Evolutionary conservation across 208 protist species (phyloP).

Genomic region (Trypanosoma cruzi): DNA sequence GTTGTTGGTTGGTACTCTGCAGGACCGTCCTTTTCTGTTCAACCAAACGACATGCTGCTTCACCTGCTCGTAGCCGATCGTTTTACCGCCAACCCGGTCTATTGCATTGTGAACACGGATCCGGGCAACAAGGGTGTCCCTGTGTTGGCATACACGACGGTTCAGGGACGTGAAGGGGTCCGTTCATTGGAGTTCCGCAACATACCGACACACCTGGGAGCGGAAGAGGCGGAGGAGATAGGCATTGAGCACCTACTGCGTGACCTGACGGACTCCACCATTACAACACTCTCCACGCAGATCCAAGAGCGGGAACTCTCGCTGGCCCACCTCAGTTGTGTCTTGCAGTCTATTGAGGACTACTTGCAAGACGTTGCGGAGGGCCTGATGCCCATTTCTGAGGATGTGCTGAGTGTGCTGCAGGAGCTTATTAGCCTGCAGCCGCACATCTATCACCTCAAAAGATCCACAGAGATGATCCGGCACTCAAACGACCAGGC

Average conservation of each 20-base stretch:
- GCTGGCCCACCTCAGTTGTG: constrained; percentile 90
- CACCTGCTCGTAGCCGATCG: constrained; percentile 95
- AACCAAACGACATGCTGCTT: constrained; percentile 96
- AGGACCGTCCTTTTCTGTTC: constrained; percentile 95
- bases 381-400: constrained; percentile 72
- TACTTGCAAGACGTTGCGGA: constrained; percentile 90
- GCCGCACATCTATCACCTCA: constrained; percentile 80
- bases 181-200: constrained; percentile 90
- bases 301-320: constrained; percentile 94
- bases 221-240: constrained; percentile 98
- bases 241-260: constrained; percentile 99
- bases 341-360: constrained; percentile 89
- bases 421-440: constrained; percentile 91
- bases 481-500: constrained; percentile 85
- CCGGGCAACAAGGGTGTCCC: constrained; percentile 88
- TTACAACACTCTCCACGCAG: constrained; percentile 95
- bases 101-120: constrained; percentile 93
- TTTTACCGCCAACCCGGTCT: constrained; percentile 93
- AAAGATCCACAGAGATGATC: constrained; percentile 88
- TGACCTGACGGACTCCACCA: constrained; percentile 97
- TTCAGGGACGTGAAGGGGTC: constrained; percentile 74
- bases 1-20: constrained; percentile 99
- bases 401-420: constrained; percentile 87
- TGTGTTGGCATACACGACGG: constrained; percentile 91
- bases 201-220: constrained; percentile 94